Evolutionary conservation across 768 basidiomycete species (phyloP).

Genomic region (Panus rudis): DNA sequence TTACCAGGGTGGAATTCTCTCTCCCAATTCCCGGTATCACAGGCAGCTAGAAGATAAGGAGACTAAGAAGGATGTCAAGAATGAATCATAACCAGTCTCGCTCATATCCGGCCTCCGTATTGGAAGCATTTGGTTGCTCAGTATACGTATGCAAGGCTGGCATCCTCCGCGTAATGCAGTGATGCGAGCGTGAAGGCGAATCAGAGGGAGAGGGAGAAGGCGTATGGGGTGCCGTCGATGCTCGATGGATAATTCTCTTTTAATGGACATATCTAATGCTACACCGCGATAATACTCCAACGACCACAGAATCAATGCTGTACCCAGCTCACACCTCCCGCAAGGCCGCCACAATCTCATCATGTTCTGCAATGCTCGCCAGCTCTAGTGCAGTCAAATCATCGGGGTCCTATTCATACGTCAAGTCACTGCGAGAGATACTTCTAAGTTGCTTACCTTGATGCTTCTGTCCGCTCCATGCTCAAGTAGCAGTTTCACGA

Average conservation of each 20-base stretch:
- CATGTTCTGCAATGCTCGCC: conserved; percentile 51
- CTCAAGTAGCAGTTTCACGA: conserved; percentile 51
- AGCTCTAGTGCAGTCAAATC: conserved; percentile 54
- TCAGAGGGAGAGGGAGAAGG: too few species aligned
- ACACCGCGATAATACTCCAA: too few species aligned
- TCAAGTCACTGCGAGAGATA: not conserved
- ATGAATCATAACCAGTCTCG: too few species aligned
- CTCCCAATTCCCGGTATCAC: conserved; percentile 42
- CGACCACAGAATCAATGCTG: too few species aligned
- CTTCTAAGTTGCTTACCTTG: conserved; percentile 40
- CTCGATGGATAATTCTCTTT: too few species aligned
- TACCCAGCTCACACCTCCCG: conserved; percentile 4
- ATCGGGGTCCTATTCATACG: conserved; percentile 52
- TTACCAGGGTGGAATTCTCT: conserved; percentile 53
- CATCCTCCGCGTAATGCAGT: too few species aligned
- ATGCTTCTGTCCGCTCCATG: conserved; percentile 58
- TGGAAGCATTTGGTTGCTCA: too few species aligned
- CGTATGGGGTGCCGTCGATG: too few species aligned
- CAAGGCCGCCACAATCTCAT: conserved; percentile 40
- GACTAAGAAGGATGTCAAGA: not conserved
- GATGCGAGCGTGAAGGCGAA: too few species aligned
- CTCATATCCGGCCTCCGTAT: too few species aligned
- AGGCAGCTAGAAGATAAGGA: not conserved
- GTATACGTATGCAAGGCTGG: too few species aligned
- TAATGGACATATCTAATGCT: too few species aligned